Evolutionary conservation across 2,329 filamentous ascomycete species (phyloP).

Genomic region (Aspergillus puulaauensis): DNA sequence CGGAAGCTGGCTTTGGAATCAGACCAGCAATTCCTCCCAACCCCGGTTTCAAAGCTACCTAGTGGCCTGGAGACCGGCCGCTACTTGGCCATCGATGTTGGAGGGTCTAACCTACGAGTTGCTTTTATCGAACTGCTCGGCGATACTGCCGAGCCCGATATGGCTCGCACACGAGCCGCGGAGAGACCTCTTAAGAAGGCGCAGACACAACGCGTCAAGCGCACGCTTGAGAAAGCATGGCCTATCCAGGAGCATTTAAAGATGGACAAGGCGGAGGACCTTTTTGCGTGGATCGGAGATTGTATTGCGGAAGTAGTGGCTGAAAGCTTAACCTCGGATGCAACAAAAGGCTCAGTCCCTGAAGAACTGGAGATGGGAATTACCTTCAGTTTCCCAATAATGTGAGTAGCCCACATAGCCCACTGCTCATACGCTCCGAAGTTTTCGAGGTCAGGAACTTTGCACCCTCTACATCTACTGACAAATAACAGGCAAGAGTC

Average conservation of each 20-base stretch:
- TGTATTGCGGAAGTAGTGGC: conserved; percentile 73
- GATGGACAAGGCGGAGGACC: conserved; percentile 67
- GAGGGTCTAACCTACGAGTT: conserved; percentile 56
- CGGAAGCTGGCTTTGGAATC: conserved; percentile 45
- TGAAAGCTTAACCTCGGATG: conserved; percentile 47
- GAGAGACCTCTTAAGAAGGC: conserved; percentile 46
- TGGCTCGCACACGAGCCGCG: conserved; percentile 29
- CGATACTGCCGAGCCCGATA: conserved; percentile 40
- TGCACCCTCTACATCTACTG: not conserved
- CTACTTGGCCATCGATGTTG: conserved; percentile 58
- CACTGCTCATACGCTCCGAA: not conserved
- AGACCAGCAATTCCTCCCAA: conserved; percentile 49
- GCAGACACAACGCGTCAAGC: conserved; percentile 46
- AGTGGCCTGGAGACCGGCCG: conserved; percentile 55
- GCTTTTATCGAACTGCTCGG: conserved; percentile 56
- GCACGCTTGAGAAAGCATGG: conserved; percentile 53
- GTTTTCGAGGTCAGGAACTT: not conserved
- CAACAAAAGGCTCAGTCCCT: conserved; percentile 39
- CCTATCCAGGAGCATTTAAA: conserved; percentile 56
- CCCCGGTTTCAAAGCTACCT: conserved; percentile 47
- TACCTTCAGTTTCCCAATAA: conserved; percentile 52
- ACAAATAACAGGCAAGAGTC: conserved; percentile 48
- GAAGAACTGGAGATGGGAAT: conserved; percentile 51
- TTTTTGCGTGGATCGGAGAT: conserved; percentile 79
- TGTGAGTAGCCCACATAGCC: conserved; percentile 34